Conservation (phyloP, 306 rosid genomes). For the Begonia fuchsioides region DNA sequence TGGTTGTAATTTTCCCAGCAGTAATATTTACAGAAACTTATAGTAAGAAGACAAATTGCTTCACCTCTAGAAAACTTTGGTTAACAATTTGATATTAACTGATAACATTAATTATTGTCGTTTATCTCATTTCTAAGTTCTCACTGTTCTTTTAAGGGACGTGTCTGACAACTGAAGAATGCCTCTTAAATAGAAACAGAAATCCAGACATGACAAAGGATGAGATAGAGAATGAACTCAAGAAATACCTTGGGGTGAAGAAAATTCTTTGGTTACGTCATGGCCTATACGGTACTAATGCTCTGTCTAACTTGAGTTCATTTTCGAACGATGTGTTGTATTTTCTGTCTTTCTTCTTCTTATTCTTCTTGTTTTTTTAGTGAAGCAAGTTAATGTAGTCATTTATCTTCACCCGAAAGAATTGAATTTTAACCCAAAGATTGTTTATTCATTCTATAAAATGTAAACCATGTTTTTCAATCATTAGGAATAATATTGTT, state of each 20-base stretch:
- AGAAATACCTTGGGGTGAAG: constrained; percentile 67
- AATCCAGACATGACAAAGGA: constrained; percentile 60
- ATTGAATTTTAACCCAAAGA: not conserved
- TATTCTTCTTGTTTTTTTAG: too few species aligned
- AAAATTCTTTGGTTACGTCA: constrained; percentile 87
- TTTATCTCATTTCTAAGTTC: too few species aligned
- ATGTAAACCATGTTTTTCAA: too few species aligned
- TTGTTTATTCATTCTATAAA: too few species aligned
- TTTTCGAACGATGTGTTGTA: too few species aligned
- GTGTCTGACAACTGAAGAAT: constrained; percentile 92
- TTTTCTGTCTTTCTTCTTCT: too few species aligned
- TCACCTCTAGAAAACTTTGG: too few species aligned
- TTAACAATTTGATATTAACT: too few species aligned
- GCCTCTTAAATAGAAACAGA: constrained; percentile 82
- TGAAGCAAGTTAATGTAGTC: not conserved
- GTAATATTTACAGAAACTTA: too few species aligned
- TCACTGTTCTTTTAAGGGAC: constrained; percentile 39
- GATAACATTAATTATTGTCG: too few species aligned
- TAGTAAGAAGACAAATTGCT: too few species aligned
- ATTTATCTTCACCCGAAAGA: not conserved
- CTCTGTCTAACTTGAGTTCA: not conserved
- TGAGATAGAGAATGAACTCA: constrained; percentile 68
- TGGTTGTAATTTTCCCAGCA: too few species aligned
- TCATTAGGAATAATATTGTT: not conserved
- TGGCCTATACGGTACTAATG: constrained; percentile 60